Evolutionary conservation across 2,329 filamentous ascomycete genomes (phyloP), one percentile per base, ranked within the genome.

Genomic region (Ophiosphaerella herpotricha): DNA sequence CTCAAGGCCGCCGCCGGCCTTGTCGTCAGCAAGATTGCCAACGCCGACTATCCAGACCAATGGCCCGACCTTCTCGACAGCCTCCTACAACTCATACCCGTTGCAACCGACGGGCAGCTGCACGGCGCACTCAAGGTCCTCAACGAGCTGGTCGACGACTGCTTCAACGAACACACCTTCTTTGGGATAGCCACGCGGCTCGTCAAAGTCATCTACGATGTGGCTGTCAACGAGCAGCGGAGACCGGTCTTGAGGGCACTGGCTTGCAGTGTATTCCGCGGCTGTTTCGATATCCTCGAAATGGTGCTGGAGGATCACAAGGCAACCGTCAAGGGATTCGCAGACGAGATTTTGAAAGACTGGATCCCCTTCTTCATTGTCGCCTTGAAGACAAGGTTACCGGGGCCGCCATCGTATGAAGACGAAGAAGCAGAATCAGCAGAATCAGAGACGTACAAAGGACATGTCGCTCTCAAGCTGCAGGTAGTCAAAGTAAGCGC

Each of bases 291-390:
- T 70, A 90, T 94, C 48, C 84, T 99, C 77, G 91, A 97, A 75
- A 96, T 97, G 84, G 89, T 97, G 59, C 89, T 96, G 80, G 92
- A 96, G 60, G 90, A 96, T 61, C 90, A 97, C 75, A 89, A 90
- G 66, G 82, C 83, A 50, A 90, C 90, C 47, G 91, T 97, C 54
- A 94, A 90, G 74, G 82, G 81, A 1, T 99, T 99, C 71, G 91
- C 93, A 45, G 90, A 96, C 54, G 89, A 96, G 67, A 85, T 91
- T 0, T 80, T 97, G 41, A 82, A 81, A 61, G 83, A 84, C 43
- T 99, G 94, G 94, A 87, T 90, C 55, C 90, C 92, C 4, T 96
- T 96, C 78, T 94, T 97, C 77, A 81, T 91, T 60, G 82, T 84
- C 34, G 85, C 88, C 7, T 79, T 97, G 70, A 91, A 94, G 74